Conservation (phyloP, 345 rosid species). For the Fremontodendron californicum region DNA sequence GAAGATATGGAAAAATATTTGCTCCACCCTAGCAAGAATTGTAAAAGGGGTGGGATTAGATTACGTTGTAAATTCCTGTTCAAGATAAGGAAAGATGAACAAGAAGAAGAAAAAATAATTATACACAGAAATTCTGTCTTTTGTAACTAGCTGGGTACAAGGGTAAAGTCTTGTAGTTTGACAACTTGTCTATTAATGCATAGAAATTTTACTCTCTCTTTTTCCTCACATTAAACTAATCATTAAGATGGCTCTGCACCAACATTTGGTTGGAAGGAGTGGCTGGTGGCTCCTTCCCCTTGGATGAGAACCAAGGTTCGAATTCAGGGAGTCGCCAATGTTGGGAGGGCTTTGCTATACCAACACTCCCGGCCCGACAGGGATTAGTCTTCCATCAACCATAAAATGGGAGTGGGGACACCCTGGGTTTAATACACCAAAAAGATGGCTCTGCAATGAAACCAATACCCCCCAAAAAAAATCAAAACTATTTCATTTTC, state of each 20-base stretch:
- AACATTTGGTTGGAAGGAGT: too few relatives aligned
- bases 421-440: too few relatives aligned
- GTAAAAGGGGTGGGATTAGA: conserved; percentile 20
- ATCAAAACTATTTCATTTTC: not conserved
- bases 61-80: conserved; percentile 26
- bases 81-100: not conserved
- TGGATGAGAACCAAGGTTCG: too few relatives aligned
- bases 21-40: conserved; percentile 21
- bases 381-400: too few relatives aligned
- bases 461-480: too few relatives aligned
- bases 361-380: too few relatives aligned
- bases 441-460: not conserved
- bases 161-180: conserved; percentile 22
- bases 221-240: not conserved
- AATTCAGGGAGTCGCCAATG: too few relatives aligned
- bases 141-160: conserved; percentile 26
- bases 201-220: not conserved
- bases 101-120: conserved; percentile 18
- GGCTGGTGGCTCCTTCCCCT: too few relatives aligned
- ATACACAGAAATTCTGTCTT: conserved; percentile 9
- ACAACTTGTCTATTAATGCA: not conserved
- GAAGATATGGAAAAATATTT: conserved; percentile 7
- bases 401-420: too few relatives aligned
- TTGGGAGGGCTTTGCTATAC: too few relatives aligned
- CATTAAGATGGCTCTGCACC: too few relatives aligned